These are phyloP conservation scores for Dendrostoma leiphaemia DNA, from an alignment of 2,329 filamentous ascomycete genomes.

Conservation along the genomic window DNA sequence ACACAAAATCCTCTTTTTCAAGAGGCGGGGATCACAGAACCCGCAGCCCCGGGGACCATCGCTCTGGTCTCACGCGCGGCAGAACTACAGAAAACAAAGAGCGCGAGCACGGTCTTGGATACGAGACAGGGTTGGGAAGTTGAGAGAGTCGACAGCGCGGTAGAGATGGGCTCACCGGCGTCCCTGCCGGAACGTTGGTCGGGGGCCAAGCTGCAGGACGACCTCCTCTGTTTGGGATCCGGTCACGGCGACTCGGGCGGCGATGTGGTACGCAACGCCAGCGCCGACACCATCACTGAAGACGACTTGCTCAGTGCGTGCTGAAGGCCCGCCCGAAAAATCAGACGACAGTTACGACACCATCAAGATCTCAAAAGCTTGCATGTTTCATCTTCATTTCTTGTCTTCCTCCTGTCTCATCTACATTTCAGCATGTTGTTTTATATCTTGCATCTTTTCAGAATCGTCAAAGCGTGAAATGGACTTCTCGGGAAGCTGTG, in stretches of 20 bases:
- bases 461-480: no score
- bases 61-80: conserved; percentile 19
- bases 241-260: conserved; percentile 8
- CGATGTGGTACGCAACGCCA: background rate
- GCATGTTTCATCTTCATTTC: conserved; percentile 1
- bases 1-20: conserved; percentile 20
- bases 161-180: conserved; percentile 14
- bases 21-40: conserved; percentile 19
- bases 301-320: conserved; percentile 13
- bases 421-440: background rate
- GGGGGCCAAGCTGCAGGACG: background rate
- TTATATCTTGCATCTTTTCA: background rate
- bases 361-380: conserved; percentile 10
- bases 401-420: conserved; percentile 3
- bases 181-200: conserved; percentile 1
- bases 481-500: background rate
- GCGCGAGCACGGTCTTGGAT: conserved; percentile 17
- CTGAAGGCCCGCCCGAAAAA: background rate
- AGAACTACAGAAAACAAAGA: conserved; percentile 18
- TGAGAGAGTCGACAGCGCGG: conserved; percentile 15
- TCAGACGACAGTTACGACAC: conserved; percentile 11
- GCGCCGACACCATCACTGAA: conserved; percentile 4
- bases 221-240: conserved; percentile 15
- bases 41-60: conserved; percentile 18
- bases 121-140: conserved; percentile 5